Evolutionary conservation across 352 stramenopile genomes (phyloP).

Genomic region (Globisporangium iwayamae): DNA sequence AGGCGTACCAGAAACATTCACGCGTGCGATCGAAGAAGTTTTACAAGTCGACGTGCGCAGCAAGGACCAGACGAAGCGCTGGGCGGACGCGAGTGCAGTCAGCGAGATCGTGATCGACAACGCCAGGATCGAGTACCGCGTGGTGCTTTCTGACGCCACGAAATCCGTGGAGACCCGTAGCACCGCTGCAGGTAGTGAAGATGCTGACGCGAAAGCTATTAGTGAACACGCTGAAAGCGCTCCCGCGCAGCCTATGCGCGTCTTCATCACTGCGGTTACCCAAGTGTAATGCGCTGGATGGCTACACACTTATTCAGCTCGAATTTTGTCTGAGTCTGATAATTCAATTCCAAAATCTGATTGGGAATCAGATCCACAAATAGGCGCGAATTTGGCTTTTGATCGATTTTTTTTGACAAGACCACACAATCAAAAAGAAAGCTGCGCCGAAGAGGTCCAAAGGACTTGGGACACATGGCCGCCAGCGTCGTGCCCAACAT

Average conservation of each 20-base stretch:
- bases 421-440: not conserved
- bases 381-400: not conserved
- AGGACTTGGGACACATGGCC: constrained; percentile 18
- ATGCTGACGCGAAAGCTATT: not conserved
- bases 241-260: not conserved
- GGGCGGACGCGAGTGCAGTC: constrained; percentile 26
- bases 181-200: not conserved
- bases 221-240: not conserved
- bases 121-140: constrained; percentile 38
- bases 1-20: constrained; percentile 24
- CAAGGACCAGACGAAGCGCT: constrained; percentile 65
- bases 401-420: not conserved
- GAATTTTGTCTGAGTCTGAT: not conserved
- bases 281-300: not conserved
- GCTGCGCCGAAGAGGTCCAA: not conserved
- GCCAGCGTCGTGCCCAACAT: constrained; percentile 25
- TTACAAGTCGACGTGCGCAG: constrained; percentile 72
- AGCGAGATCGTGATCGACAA: constrained; percentile 64
- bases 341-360: not conserved
- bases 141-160: constrained; percentile 7
- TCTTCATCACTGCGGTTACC: constrained; percentile 5
- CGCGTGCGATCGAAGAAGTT: constrained; percentile 57
- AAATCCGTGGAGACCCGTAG: not conserved
- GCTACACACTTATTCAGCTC: not conserved
- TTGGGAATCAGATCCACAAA: not conserved